Base-by-base conservation (phyloP, 1,139 yeast genomes). In the Scheffersomyces parashehatae region DNA sequence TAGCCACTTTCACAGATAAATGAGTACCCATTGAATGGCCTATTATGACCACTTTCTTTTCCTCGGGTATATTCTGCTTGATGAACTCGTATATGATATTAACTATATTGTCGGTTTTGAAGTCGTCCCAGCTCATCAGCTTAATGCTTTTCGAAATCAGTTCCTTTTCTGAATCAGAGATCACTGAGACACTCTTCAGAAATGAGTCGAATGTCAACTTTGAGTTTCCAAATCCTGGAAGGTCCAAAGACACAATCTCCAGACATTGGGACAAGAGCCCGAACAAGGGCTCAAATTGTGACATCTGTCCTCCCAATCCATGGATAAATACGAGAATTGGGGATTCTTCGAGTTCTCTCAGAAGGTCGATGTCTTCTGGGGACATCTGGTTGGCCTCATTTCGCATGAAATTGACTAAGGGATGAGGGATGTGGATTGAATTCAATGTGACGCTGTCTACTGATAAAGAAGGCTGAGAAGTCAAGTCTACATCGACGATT, bases 21-120 rank as follows among this genome's bases (percentile, higher is more conserved):
- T 77, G 79, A 1, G 87, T 73, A 3, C 95, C 95, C 88, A 85
- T 83, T 1, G 93, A 85, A 60, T 86, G 95, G 9, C 88, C 87
- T 4, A 87, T 65, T 28, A 86, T 54, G 1, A 85, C 75, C n/a
- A 85, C 62, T 40, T 73, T 78, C 47, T 72, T 73, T 35, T 78
- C 60, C 2, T 59, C 55, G 0, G 79, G 75, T 11, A 78, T 65
- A 29, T 65, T 64, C 45, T 64, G 68, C 29, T 47, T 42, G n/a
- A 81, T 55, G 37, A 75, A 72, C 44, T 67, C 73, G 38, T 64
- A 62, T 10, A 81, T 52, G 4, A 78, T 58, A 28, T 65, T 70
- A n/a, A 75, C 81, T 13, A 85, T 67, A 40, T 67, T 66, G 12
- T 75, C 80, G 3, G 82, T 75, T 14, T 61, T 52, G 53, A 76